Percentiles rank a stretch among this genome's conserved stretches.
Evolutionary conservation across 495 filamentous ascomycete genomes (phyloP).

Genomic region (Penicillium goetzii): DNA sequence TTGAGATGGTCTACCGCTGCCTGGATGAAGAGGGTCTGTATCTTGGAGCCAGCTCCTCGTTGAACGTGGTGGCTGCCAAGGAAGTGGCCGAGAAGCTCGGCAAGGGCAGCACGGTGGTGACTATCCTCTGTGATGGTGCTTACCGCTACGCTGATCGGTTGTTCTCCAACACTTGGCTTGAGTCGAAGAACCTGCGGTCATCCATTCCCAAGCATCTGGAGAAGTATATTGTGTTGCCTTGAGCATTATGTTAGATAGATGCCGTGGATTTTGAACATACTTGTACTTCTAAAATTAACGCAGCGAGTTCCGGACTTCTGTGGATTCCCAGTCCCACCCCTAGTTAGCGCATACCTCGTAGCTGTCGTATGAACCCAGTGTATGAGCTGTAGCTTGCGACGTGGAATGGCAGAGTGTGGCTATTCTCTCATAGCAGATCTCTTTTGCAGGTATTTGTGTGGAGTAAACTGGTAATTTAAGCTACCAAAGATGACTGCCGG

Average conservation of each 20-base stretch:
- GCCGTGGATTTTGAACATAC: not conserved
- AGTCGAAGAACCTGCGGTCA: conserved; percentile 76
- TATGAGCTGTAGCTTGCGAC: too few species aligned
- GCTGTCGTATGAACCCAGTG: too few species aligned
- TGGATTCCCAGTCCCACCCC: not conserved
- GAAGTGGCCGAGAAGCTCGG: conserved; percentile 91
- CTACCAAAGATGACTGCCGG: too few species aligned
- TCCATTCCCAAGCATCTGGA: conserved; percentile 85
- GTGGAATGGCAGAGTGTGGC: too few species aligned
- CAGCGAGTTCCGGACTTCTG: not conserved
- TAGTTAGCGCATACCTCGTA: too few species aligned
- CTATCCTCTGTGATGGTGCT: conserved; percentile 90
- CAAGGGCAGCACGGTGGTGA: conserved; percentile 88
- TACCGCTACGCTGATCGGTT: conserved; percentile 94
- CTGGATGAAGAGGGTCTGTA: conserved; percentile 97
- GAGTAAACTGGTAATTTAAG: too few species aligned
- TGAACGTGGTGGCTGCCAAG: conserved; percentile 95
- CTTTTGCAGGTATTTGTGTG: too few species aligned
- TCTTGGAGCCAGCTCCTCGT: conserved; percentile 86
- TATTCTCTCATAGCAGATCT: too few species aligned
- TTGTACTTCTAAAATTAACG: not conserved
- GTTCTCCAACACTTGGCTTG: conserved; percentile 87
- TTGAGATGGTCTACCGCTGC: conserved; percentile 97
- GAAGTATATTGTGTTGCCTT: conserved; percentile 92
- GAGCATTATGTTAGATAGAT: conserved; percentile 19